Base-by-base conservation (phyloP, 1,284 basidiomycete species). In the Exobasidium rhododendri region DNA sequence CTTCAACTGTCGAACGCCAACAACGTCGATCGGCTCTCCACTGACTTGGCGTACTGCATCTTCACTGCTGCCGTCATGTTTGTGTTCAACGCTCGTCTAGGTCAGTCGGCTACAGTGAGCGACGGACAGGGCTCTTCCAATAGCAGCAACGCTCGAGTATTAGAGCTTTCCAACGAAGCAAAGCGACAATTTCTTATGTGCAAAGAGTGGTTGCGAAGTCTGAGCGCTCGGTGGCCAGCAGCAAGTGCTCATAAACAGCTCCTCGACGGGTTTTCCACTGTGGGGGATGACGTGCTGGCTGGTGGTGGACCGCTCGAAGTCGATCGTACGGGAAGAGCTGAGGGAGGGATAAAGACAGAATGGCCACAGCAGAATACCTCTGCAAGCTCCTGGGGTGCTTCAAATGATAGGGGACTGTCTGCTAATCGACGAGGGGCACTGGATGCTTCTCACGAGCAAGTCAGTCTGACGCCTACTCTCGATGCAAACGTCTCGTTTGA, bases 41-140 rank as follows among this genome's bases (percentile, higher is more conserved):
- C 66, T 11, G 71, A 75, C 57, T 40, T 74, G 24, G 74, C 69
- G 10, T 75, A 74, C 53, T 74, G 71, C 45, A 61, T 75, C n/a
- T 75, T 75, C 44, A 74, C 74, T 11, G 72, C 71, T 4, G 68
- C 69, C 26, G 68, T 75, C 5, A 70, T 74, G 68, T 72, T 70
- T 49, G 65, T 73, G 20, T 75, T 75, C 58, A 74, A 74, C 56
- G 68, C 72, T n/a, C 54, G 71, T 7, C 35, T 75, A 44, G 47
- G 47, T 5, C 47, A 50, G 14, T 6, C 4, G 13, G 47, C 20
- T 24, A 50, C 47, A 50, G 13, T 14, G 14, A 24, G 20, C 24
- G 47, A 50, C 14, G 47, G 24, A 6, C 13, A 3, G 2, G 26
- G 20, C 22, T 3, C n/a, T 7, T 13, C 47, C n/a, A 20, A 50